Conservation (phyloP, 225 moss, liverwort and hornwort genomes). For the Marchantia polymorpha region DNA sequence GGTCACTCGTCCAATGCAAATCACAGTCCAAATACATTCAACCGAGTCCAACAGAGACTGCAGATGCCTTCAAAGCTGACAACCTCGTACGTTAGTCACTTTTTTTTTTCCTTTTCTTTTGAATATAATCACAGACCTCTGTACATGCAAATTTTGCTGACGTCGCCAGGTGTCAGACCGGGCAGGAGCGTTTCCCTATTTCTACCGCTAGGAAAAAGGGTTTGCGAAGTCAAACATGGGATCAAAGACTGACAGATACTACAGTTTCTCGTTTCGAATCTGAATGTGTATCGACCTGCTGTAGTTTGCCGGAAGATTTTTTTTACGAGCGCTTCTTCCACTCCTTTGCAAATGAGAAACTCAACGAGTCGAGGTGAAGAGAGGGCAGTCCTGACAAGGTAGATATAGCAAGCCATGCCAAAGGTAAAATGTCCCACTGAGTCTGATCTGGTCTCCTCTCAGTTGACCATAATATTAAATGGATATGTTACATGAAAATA, state of each 20-base stretch:
- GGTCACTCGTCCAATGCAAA: no score
- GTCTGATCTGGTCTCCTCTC: constrained; percentile 19
- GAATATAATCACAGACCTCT: neutral
- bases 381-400: neutral
- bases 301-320: neutral
- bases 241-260: neutral
- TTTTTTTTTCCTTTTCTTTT: neutral
- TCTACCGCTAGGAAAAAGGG: neutral
- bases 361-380: neutral
- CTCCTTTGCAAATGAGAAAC: neutral
- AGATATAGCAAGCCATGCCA: constrained; percentile 4
- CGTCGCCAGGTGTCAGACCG: neutral
- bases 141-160: neutral
- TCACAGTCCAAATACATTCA: no score
- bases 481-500: constrained; percentile 33
- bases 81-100: neutral
- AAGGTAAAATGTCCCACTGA: constrained; percentile 9
- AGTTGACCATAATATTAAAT: constrained; percentile 26
- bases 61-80: neutral
- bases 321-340: neutral
- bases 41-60: no score
- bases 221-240: neutral
- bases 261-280: neutral
- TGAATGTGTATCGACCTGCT: neutral
- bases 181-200: neutral